These are phyloP conservation scores for Scenedesmus sp. DNA, from an alignment of 163 green algal species.

Conservation along the genomic window DNA sequence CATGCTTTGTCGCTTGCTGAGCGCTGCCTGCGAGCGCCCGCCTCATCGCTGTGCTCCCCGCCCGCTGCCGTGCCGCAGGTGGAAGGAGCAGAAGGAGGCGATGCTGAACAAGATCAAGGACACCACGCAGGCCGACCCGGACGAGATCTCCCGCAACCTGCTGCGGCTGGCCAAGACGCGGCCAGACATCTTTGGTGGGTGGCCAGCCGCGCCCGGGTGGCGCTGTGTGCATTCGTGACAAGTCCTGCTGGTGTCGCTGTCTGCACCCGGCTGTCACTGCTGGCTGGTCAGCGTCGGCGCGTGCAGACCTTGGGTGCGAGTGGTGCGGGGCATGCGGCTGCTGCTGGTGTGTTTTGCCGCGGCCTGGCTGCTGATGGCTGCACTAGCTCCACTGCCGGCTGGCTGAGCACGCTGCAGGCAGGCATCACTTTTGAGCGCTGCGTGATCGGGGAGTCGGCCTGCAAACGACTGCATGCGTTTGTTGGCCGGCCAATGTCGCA, in stretches of 20 bases:
- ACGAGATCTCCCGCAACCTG: constrained; percentile 97
- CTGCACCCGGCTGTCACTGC: background rate
- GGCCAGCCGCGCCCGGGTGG: too few relatives aligned
- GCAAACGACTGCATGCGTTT: too few relatives aligned
- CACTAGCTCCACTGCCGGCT: background rate
- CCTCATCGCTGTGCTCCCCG: background rate
- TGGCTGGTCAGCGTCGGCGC: constrained; percentile 86
- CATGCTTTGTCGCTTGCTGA: too few relatives aligned
- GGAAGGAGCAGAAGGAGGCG: constrained; percentile 93
- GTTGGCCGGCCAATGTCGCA: too few relatives aligned
- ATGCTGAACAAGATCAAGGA: constrained; percentile 96
- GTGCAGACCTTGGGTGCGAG: constrained; percentile 87
- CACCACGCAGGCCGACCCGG: constrained; percentile 90
- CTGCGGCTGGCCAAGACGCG: constrained; percentile 84
- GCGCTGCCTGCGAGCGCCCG: too few relatives aligned
- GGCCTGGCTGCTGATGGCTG: background rate
- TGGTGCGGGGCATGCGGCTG: background rate
- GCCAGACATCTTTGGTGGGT: constrained; percentile 91
- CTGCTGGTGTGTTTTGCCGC: background rate
- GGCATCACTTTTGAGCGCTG: constrained; percentile 61
- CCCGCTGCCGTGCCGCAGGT: constrained; percentile 78
- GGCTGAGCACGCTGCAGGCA: constrained; percentile 84
- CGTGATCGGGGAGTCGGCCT: background rate
- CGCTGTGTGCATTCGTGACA: too few relatives aligned
- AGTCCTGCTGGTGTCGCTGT: too few relatives aligned